Percentiles rank a stretch among this genome's conserved stretches.
These are phyloP conservation scores for Diutina mesorugosa DNA, from an alignment of 1,139 yeast genomes.

Conservation along the genomic window DNA sequence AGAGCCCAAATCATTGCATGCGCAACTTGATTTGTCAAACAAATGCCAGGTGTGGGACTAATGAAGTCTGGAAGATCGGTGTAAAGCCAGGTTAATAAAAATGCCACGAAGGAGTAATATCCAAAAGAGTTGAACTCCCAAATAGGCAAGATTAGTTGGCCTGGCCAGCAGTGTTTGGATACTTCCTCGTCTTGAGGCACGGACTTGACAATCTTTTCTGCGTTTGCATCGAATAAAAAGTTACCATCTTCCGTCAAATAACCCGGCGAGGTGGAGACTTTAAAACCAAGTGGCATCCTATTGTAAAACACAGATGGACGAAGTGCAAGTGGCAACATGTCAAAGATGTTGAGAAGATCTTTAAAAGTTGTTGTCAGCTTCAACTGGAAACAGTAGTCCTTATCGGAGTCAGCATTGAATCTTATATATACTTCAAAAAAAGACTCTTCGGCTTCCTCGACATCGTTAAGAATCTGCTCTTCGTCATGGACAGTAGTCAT, in stretches of 20 bases:
- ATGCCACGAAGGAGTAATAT: constrained; percentile 28
- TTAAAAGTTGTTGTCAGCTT: constrained; percentile 42
- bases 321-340: constrained; percentile 56
- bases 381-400: constrained; percentile 82
- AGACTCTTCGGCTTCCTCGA: not conserved
- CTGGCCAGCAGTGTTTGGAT: constrained; percentile 67
- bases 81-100: constrained; percentile 66
- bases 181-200: constrained; percentile 36
- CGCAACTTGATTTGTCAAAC: constrained; percentile 57
- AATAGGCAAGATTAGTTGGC: constrained; percentile 73
- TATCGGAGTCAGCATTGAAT: constrained; percentile 71
- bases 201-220: constrained; percentile 21
- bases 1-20: constrained; percentile 22
- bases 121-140: constrained; percentile 53
- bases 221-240: constrained; percentile 41
- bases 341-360: constrained; percentile 49
- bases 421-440: constrained; percentile 61
- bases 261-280: constrained; percentile 70
- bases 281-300: constrained; percentile 50
- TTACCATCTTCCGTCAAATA: constrained; percentile 76
- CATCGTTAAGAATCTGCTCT: not conserved
- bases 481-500: not conserved
- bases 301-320: constrained; percentile 71
- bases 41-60: constrained; percentile 86
- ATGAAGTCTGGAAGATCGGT: constrained; percentile 83